phyloP scores from a whole-genome alignment of 2,329 filamentous ascomycete genomes.

The Sporothrix dimorphospora region DNA sequence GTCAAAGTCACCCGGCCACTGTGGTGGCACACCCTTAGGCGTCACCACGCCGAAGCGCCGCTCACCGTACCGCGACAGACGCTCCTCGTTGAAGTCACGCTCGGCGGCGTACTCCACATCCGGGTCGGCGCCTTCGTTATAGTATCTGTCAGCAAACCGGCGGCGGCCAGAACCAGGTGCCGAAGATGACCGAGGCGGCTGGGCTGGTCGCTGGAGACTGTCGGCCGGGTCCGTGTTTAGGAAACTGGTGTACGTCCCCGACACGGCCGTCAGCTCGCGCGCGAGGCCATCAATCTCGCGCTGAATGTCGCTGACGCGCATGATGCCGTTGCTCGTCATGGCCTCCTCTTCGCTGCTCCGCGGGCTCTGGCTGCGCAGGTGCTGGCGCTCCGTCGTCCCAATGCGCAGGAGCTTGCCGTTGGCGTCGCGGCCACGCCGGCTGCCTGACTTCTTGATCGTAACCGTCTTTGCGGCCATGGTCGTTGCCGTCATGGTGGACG shows the following conservation, averaged over 20 bases:
- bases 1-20: slow-evolving; percentile 6
- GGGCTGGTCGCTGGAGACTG: slow-evolving; percentile 12
- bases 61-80: slow-evolving; percentile 38
- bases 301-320: slow-evolving; percentile 41
- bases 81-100: slow-evolving; percentile 37
- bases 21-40: slow-evolving; percentile 26
- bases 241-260: slow-evolving; percentile 21
- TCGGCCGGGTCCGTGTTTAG: slow-evolving; percentile 29
- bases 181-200: background rate
- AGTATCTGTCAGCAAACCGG: slow-evolving; percentile 35
- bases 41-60: slow-evolving; percentile 34
- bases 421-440: slow-evolving; percentile 29
- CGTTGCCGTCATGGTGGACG: slow-evolving; percentile 8
- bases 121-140: slow-evolving; percentile 38
- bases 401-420: slow-evolving; percentile 36
- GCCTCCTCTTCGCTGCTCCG: slow-evolving; percentile 42
- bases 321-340: slow-evolving; percentile 43
- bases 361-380: slow-evolving; percentile 39
- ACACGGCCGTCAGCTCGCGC: slow-evolving; percentile 37
- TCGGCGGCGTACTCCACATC: slow-evolving; percentile 35
- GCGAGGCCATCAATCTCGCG: slow-evolving; percentile 37
- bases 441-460: slow-evolving; percentile 32
- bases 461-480: slow-evolving; percentile 39
- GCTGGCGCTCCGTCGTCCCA: slow-evolving; percentile 34
- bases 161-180: slow-evolving; percentile 11